Evolutionary conservation across 1,284 basidiomycete species (phyloP).

Genomic region (Entoloma clypeatum): DNA sequence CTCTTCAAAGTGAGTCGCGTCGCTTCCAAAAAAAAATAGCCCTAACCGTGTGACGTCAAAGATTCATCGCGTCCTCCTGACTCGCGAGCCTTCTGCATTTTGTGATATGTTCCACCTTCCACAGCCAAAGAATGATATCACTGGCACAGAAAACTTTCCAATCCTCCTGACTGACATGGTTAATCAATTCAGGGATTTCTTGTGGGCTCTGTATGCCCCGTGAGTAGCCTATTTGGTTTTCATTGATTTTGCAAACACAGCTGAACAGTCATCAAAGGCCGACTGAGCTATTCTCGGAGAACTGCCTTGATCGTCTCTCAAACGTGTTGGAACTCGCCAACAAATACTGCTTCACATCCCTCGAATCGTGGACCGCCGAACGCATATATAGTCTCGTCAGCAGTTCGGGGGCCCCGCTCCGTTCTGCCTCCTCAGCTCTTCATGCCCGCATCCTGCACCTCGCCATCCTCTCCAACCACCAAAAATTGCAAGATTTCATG

Average conservation of each 20-base stretch:
- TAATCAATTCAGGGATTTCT: slow-evolving; percentile 39
- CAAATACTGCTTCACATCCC: slow-evolving; percentile 41
- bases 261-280: slow-evolving; percentile 22
- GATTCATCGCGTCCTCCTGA: slow-evolving; percentile 37
- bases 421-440: slow-evolving; percentile 25
- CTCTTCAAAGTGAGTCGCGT: slow-evolving; percentile 37
- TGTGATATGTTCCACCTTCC: slow-evolving; percentile 37
- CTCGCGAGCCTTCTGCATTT: slow-evolving; percentile 39
- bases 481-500: slow-evolving; percentile 31
- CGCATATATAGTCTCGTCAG: slow-evolving; percentile 29
- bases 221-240: slow-evolving; percentile 23
- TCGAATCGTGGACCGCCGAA: slow-evolving; percentile 39
- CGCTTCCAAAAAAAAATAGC: not conserved
- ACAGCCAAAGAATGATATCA: slow-evolving; percentile 15
- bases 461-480: slow-evolving; percentile 29
- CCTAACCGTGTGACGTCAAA: slow-evolving; percentile 14
- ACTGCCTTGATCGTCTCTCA: slow-evolving; percentile 33
- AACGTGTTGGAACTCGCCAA: slow-evolving; percentile 40
- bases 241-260: not conserved
- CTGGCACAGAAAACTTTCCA: slow-evolving; percentile 27
- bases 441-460: slow-evolving; percentile 34
- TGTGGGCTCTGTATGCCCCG: slow-evolving; percentile 43
- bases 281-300: slow-evolving; percentile 25
- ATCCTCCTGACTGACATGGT: slow-evolving; percentile 36
- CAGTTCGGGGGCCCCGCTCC: slow-evolving; percentile 28